Percentiles rank a stretch among this genome's conserved stretches.
These are phyloP conservation scores for Amanita phalloides DNA, from an alignment of 768 basidiomycete genomes.

Conservation along the genomic window DNA sequence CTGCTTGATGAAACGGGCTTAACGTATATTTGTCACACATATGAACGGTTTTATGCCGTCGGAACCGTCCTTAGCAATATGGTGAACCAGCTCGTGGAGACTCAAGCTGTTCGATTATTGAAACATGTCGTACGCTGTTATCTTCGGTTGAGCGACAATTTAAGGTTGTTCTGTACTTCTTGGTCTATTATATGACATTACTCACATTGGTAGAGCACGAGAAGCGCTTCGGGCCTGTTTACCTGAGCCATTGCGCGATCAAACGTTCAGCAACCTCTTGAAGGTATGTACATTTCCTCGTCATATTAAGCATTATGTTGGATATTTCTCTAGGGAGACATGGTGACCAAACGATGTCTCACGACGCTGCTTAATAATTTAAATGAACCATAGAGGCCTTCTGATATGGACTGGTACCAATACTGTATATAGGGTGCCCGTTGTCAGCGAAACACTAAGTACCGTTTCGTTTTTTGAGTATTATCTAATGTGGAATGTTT, in stretches of 20 bases:
- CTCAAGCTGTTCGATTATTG: constrained; percentile 88
- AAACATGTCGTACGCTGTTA: constrained; percentile 99
- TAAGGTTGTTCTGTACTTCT: constrained; percentile 47
- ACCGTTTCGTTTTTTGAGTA: too few species aligned
- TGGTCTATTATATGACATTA: constrained; percentile 1
- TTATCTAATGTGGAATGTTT: too few species aligned
- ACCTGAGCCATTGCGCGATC: constrained; percentile 89
- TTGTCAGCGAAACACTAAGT: too few species aligned
- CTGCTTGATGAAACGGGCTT: constrained; percentile 95
- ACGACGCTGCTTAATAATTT: constrained; percentile 86
- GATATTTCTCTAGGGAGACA: constrained; percentile 60
- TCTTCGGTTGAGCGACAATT: constrained; percentile 88
- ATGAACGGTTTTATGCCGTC: constrained; percentile 98
- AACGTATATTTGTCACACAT: constrained; percentile 99
- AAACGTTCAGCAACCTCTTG: constrained; percentile 83
- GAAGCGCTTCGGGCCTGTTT: constrained; percentile 94
- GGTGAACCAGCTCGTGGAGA: constrained; percentile 97
- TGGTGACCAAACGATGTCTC: constrained; percentile 94
- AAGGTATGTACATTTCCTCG: constrained; percentile 46
- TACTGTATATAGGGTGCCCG: not conserved
- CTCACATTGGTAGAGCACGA: constrained; percentile 53
- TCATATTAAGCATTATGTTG: constrained; percentile 6
- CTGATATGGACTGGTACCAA: not conserved
- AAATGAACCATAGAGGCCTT: constrained; percentile 44
- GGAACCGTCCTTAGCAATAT: constrained; percentile 98